A percentile compares a stretch with the other conserved stretches of the same genome.
Conservation (phyloP, 495 filamentous ascomycete species). For the Daldinia decipiens region DNA sequence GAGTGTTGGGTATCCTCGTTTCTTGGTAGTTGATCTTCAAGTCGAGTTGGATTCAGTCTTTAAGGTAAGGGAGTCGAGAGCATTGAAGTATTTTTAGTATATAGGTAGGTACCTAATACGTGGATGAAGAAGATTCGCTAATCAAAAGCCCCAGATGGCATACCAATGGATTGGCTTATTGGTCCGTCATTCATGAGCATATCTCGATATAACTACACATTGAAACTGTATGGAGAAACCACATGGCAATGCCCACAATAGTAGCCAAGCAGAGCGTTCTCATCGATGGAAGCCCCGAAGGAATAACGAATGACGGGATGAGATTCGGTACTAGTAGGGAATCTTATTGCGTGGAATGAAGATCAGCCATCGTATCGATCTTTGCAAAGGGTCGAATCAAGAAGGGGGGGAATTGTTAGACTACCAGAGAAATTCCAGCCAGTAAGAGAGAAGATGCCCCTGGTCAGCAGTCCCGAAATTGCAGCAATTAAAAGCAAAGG, state of each 20-base stretch:
- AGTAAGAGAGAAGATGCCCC: slow-evolving; percentile 28
- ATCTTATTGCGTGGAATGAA: slow-evolving; percentile 36
- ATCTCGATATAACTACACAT: not conserved
- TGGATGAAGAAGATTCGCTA: too few relatives aligned
- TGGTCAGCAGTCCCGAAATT: slow-evolving; percentile 40
- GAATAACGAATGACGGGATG: slow-evolving; percentile 25
- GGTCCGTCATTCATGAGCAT: not conserved
- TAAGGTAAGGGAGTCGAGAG: not conserved
- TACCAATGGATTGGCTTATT: slow-evolving; percentile 1
- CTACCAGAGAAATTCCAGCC: slow-evolving; percentile 31
- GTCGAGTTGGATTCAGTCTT: not conserved
- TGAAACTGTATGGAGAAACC: not conserved
- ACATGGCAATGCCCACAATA: slow-evolving; percentile 2
- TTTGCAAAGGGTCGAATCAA: slow-evolving; percentile 26
- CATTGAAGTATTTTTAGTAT: not conserved
- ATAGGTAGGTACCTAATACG: not conserved
- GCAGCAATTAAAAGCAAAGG: slow-evolving; percentile 43
- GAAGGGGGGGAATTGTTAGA: slow-evolving; percentile 29
- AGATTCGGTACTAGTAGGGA: slow-evolving; percentile 16
- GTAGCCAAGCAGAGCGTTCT: not conserved
- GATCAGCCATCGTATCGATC: slow-evolving; percentile 39
- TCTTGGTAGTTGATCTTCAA: not conserved
- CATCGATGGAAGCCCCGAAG: slow-evolving; percentile 4
- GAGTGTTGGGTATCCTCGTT: not conserved
- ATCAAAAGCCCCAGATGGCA: not conserved